Evolutionary conservation across 169 alveolate species (phyloP).

Genomic region (Plasmodium yoelii): DNA sequence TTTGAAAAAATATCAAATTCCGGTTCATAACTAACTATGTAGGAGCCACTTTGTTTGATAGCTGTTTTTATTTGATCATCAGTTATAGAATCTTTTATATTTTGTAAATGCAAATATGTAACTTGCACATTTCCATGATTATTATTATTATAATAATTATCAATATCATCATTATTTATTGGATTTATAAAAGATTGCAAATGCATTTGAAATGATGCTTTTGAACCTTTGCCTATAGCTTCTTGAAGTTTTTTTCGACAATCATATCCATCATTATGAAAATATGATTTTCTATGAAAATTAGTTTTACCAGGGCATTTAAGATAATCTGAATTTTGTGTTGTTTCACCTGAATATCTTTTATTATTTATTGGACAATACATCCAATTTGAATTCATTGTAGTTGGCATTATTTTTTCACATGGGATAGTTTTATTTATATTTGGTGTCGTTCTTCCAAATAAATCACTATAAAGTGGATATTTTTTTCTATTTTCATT

Average conservation of each 20-base stretch:
- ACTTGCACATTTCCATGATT: constrained; percentile 28
- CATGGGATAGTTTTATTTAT: constrained; percentile 21
- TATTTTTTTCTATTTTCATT: constrained; percentile 57
- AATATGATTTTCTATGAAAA: constrained; percentile 57
- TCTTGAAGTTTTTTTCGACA: constrained; percentile 39
- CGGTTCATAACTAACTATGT: constrained; percentile 54
- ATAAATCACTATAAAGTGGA: constrained; percentile 71
- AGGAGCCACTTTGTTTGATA: constrained; percentile 45
- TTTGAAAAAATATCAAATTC: constrained; percentile 58
- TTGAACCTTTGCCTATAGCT: constrained; percentile 60
- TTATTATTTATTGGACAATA: constrained; percentile 28
- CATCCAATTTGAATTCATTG: constrained; percentile 65
- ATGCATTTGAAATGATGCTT: constrained; percentile 30
- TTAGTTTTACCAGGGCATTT: constrained; percentile 26
- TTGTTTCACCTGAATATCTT: constrained; percentile 21
- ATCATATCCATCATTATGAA: constrained; percentile 65
- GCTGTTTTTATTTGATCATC: constrained; percentile 63
- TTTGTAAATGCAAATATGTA: constrained; percentile 15
- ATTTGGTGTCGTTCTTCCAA: constrained; percentile 76
- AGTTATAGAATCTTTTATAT: constrained; percentile 44
- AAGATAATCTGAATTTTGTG: constrained; percentile 21
- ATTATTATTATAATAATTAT: constrained; percentile 4
- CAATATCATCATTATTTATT: not conserved
- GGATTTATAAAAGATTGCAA: constrained; percentile 51
- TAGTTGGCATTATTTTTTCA: constrained; percentile 66